Conservation (phyloP, 345 rosid species). For the Gossypium australe region DNA sequence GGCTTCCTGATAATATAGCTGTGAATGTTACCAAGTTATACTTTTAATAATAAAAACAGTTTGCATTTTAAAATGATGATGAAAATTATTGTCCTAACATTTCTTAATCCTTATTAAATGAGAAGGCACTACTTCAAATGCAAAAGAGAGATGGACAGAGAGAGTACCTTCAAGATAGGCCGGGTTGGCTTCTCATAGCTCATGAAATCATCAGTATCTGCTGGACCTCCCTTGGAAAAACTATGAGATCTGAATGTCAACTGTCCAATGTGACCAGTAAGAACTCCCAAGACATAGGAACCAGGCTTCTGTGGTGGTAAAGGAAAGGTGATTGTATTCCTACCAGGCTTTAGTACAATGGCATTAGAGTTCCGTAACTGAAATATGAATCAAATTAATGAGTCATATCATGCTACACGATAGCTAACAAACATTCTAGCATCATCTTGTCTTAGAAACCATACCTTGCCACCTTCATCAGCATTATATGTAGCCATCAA, state of each 20-base stretch:
- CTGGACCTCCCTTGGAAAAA: conserved; percentile 94
- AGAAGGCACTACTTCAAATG: neutral
- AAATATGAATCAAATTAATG: conserved; percentile 26
- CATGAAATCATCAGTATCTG: conserved; percentile 89
- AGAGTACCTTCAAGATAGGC: conserved; percentile 80
- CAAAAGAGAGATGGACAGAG: neutral
- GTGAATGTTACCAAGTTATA: neutral
- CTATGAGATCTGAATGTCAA: conserved; percentile 94
- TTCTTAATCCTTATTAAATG: neutral
- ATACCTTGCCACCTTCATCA: conserved; percentile 86
- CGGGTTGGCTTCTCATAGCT: conserved; percentile 93
- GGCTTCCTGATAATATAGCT: conserved; percentile 3
- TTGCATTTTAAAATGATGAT: neutral
- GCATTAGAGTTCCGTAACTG: conserved; percentile 76
- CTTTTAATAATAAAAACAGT: neutral
- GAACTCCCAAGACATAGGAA: conserved; percentile 89
- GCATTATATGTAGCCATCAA: conserved; percentile 75
- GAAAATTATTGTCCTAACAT: neutral
- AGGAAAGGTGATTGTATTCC: conserved; percentile 58
- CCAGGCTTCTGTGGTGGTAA: conserved; percentile 93
- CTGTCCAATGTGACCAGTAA: conserved; percentile 90
- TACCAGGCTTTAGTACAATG: conserved; percentile 68
- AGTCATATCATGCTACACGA: conserved; percentile 8
- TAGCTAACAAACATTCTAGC: neutral
- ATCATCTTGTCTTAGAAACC: conserved; percentile 18